Evolutionary conservation across 305 asterid species (phyloP).

Genomic region (Vinca major): DNA sequence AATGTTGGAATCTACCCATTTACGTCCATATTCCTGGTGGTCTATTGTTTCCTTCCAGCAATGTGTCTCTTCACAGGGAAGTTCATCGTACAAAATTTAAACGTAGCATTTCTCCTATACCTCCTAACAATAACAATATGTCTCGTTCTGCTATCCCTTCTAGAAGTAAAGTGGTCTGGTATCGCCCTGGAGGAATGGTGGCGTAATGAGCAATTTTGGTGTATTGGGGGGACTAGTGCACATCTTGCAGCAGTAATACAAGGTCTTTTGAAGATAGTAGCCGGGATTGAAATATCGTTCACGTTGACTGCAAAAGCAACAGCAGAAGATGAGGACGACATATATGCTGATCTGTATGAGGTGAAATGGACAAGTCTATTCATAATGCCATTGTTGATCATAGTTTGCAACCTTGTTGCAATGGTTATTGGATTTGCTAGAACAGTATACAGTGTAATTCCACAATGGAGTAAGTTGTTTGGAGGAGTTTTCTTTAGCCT

Average conservation of each 20-base stretch:
- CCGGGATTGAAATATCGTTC: slow-evolving; percentile 85
- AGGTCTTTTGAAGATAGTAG: slow-evolving; percentile 74
- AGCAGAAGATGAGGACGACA: slow-evolving; percentile 67
- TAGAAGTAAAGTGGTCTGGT: slow-evolving; percentile 96
- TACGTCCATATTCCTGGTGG: slow-evolving; percentile 76
- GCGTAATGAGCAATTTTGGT: slow-evolving; percentile 97
- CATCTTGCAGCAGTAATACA: slow-evolving; percentile 79
- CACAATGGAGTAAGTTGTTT: slow-evolving; percentile 79
- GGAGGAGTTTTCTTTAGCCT: slow-evolving; percentile 87
- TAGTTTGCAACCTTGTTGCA: slow-evolving; percentile 47
- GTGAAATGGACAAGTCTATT: slow-evolving; percentile 86
- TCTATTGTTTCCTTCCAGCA: slow-evolving; percentile 89
- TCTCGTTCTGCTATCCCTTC: slow-evolving; percentile 61
- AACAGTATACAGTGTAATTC: slow-evolving; percentile 68
- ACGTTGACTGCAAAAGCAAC: slow-evolving; percentile 66
- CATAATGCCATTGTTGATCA: slow-evolving; percentile 57
- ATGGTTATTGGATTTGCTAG: slow-evolving; percentile 61
- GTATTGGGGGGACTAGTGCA: slow-evolving; percentile 83
- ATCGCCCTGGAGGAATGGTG: slow-evolving; percentile 88
- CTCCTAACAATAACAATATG: slow-evolving; percentile 59
- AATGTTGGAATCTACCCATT: slow-evolving; percentile 93
- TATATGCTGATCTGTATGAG: slow-evolving; percentile 64
- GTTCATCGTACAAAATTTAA: slow-evolving; percentile 62
- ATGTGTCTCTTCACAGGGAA: slow-evolving; percentile 75
- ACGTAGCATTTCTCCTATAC: slow-evolving; percentile 46